A percentile compares a stretch with the other conserved stretches of the same genome.
These are phyloP conservation scores for Saturnispora quitensis DNA, from an alignment of 805 yeast species.

Conservation along the genomic window DNA sequence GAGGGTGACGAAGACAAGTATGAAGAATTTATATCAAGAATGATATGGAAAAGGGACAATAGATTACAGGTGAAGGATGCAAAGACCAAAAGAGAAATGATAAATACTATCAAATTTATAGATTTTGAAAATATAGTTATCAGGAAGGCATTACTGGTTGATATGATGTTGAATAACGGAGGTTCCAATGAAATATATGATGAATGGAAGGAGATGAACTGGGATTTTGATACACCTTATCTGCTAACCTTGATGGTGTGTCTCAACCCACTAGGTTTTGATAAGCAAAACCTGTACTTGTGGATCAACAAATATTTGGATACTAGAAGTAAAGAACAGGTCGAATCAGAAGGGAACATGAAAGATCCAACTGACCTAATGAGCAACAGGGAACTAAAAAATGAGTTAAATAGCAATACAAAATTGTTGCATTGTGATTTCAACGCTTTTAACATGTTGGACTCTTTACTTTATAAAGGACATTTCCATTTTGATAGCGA, in stretches of 20 bases:
- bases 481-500: neutral
- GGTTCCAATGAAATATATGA: neutral
- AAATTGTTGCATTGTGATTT: neutral
- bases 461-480: neutral
- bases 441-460: neutral
- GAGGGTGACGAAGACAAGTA: neutral
- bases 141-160: neutral
- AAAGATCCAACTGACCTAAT: neutral
- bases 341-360: neutral
- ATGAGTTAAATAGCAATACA: neutral
- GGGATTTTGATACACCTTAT: slow-evolving; percentile 1
- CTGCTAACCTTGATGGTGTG: neutral
- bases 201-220: neutral
- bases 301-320: slow-evolving; percentile 1
- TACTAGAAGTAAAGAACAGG: neutral
- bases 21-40: neutral
- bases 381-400: neutral
- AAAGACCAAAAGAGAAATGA: neutral
- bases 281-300: neutral
- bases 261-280: neutral
- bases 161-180: neutral
- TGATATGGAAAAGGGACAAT: neutral
- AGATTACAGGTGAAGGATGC: neutral
- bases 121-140: neutral
- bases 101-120: neutral